Evolutionary conservation across 768 basidiomycete genomes (phyloP).

Genomic region (Gyrodon lividus): DNA sequence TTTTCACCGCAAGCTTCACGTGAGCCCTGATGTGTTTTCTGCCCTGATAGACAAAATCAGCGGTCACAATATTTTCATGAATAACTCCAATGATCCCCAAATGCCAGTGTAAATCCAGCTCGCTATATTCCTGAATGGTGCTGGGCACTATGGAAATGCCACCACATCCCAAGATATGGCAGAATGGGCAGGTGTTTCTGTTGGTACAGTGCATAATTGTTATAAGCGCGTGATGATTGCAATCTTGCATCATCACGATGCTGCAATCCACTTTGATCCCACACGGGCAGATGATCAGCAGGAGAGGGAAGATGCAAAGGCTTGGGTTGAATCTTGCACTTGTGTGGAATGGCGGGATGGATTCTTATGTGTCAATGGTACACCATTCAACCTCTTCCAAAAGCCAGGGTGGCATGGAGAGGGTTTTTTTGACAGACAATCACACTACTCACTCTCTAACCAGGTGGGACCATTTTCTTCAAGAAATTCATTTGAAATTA

Average conservation of each 20-base stretch:
- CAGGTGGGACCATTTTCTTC: constrained; percentile 1
- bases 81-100: constrained; percentile 10
- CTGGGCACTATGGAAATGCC: constrained; percentile 4
- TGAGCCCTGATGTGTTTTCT: too few species aligned
- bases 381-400: constrained; percentile 17
- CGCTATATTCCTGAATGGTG: not conserved
- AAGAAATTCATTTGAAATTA: not conserved
- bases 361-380: constrained; percentile 4
- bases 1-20: too few species aligned
- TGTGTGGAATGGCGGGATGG: constrained; percentile 4
- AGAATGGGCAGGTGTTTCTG: constrained; percentile 3
- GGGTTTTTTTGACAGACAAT: constrained; percentile 13
- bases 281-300: not conserved
- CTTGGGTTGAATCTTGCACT: not conserved
- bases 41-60: too few species aligned
- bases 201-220: constrained; percentile 8
- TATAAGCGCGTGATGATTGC: constrained; percentile 3
- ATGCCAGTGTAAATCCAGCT: not conserved
- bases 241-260: constrained; percentile 3
- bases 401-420: constrained; percentile 20
- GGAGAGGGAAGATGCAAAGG: constrained; percentile 2
- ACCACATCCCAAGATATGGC: not conserved
- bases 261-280: constrained; percentile 1
- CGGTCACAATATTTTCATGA: constrained; percentile 23
- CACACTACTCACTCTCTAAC: constrained; percentile 9